phyloP scores from a whole-genome alignment of 2,329 filamentous ascomycete species.

The Coleophoma crateriformis region DNA sequence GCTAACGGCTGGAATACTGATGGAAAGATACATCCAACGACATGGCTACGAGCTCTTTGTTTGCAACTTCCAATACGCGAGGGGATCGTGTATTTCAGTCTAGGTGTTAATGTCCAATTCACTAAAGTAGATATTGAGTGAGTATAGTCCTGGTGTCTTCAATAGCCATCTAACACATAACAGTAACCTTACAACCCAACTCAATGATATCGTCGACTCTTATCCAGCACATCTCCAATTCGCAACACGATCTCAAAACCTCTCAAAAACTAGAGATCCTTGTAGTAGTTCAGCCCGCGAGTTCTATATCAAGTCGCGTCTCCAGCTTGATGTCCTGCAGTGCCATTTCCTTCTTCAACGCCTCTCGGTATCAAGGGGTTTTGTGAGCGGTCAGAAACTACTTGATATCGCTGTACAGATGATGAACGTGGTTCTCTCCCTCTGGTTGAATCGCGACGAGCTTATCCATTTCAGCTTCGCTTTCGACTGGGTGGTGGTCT shows the following conservation, averaged over 20 bases:
- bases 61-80: slow-evolving; percentile 5
- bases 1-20: slow-evolving; percentile 8
- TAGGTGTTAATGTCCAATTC: neutral
- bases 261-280: neutral
- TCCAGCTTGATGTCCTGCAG: neutral
- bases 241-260: neutral
- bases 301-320: neutral
- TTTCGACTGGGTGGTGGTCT: neutral
- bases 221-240: neutral
- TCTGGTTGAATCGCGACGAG: neutral
- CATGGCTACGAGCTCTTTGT: slow-evolving; percentile 3
- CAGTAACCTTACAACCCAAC: neutral
- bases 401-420: neutral
- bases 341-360: neutral
- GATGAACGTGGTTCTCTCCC: neutral
- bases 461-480: neutral
- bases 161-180: no score
- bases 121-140: slow-evolving; percentile 4
- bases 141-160: neutral
- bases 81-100: slow-evolving; percentile 4
- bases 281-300: no score
- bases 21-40: slow-evolving; percentile 4
- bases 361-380: neutral
- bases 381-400: neutral
- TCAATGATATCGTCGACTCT: neutral